Evolutionary conservation across 1,284 basidiomycete genomes (phyloP), one percentile per base, ranked within the genome.

Genomic region (Papiliotrema terrestris): DNA sequence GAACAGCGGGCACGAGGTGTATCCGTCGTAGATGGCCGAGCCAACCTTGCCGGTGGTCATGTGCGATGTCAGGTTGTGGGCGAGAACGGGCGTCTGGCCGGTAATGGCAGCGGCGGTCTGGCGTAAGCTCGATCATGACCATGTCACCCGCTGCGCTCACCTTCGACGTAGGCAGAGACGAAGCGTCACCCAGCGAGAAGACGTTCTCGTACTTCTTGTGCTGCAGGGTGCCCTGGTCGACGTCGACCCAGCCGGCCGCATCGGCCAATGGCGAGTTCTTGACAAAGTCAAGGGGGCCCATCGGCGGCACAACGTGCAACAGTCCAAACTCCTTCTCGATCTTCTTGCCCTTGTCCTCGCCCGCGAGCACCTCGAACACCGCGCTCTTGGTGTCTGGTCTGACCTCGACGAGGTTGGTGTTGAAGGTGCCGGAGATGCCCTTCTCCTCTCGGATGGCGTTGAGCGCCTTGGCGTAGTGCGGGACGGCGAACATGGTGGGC

Each of bases 41-140:
- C 84, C 82, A 48, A 89, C 72, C 64, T 84, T 83, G 49, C 89
- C 89, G 1, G 82, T 86, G 62, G 86, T 82, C 68, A 91, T 79
- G 43, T 89, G 78, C 32, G 84, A 83, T 73, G 85, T 86, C 49
- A 97, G 75, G 78, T 98, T 98, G 76, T 95, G 89, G 1, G 88
- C 85, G 48, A 98, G 80, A 2, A 98, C 87, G n/a, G 95, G 95
- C 0, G 89, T 86, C 74, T 98, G 91, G 0, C 84, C 84, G 1
- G 89, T 92, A 68, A 97, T 89, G 1, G 94, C 95, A 2, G 95
- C 94, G 0, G 89, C 91, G 1, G 95, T 98, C 82, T 72, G 45
- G 11, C 46, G 45, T 23, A 15, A 37, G 20, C 15, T 20, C 3
- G 17, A 48, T 3, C 19, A 36, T 54, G 47, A 51, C 17, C 26